These are phyloP conservation scores for Penicillium maclennaniae DNA, from an alignment of 495 filamentous ascomycete species.

Conservation along the genomic window DNA sequence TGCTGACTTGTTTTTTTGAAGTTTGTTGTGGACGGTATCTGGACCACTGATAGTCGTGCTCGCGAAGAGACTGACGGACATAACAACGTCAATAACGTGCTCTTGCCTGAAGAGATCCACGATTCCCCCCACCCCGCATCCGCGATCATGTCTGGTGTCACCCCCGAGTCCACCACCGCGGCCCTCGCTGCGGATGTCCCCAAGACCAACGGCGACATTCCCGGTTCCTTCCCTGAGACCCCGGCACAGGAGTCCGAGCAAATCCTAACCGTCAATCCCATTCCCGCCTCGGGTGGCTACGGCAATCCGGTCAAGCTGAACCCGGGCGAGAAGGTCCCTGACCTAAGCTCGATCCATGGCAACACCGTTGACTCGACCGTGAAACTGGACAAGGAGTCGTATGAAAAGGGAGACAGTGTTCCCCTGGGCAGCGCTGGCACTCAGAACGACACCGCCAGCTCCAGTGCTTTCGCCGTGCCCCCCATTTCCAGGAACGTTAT, in stretches of 20 bases:
- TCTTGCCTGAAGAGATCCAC: constrained; percentile 67
- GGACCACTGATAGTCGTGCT: constrained; percentile 73
- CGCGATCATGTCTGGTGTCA: constrained; percentile 61
- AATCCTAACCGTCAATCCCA: constrained; percentile 57
- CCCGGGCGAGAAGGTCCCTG: constrained; percentile 78
- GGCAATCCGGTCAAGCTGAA: constrained; percentile 76
- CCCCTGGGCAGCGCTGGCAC: constrained; percentile 22
- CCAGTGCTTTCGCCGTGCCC: constrained; percentile 53
- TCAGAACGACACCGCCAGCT: constrained; percentile 10
- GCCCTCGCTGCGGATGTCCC: constrained; percentile 65
- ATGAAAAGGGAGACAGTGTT: constrained; percentile 66
- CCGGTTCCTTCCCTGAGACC: constrained; percentile 78
- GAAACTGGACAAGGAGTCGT: constrained; percentile 76
- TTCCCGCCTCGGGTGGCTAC: constrained; percentile 69
- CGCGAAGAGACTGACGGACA: constrained; percentile 74
- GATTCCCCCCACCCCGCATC: constrained; percentile 32
- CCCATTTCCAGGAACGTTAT: constrained; percentile 64
- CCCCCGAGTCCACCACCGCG: constrained; percentile 71
- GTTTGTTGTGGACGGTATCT: constrained; percentile 90
- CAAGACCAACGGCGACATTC: constrained; percentile 49
- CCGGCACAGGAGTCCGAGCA: constrained; percentile 56
- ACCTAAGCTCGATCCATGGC: constrained; percentile 45
- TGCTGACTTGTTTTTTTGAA: constrained; percentile 31
- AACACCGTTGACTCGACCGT: constrained; percentile 55
- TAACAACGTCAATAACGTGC: constrained; percentile 85